Conservation (phyloP, 202 grass and related monocot genomes). For the Cymbopogon flexuosus region DNA sequence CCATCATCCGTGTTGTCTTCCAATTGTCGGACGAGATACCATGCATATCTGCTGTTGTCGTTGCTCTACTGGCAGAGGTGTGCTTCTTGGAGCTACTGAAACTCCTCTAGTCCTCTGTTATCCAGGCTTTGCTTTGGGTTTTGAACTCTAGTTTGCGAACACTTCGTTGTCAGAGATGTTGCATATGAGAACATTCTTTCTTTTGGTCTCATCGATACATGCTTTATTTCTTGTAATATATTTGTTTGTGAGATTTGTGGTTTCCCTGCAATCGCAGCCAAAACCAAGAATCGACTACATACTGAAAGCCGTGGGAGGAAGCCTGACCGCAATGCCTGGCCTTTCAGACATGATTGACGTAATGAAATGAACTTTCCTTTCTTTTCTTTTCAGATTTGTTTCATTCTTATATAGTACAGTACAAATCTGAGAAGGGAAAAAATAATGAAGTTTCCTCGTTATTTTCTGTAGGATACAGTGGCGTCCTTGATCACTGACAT, state of each 20-base stretch:
- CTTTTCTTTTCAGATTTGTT: neutral
- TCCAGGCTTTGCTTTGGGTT: neutral
- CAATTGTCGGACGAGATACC: conserved; percentile 92
- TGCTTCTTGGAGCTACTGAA: conserved; percentile 12
- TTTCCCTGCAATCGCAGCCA: conserved; percentile 51
- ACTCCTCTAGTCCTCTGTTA: neutral
- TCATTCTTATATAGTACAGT: neutral
- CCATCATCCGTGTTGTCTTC: conserved; percentile 79
- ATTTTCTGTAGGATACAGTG: conserved; percentile 66
- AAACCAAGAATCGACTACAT: conserved; percentile 93
- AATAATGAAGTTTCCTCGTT: neutral
- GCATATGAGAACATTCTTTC: neutral
- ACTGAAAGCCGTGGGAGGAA: conserved; percentile 91
- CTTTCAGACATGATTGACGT: conserved; percentile 98
- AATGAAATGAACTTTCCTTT: conserved; percentile 9
- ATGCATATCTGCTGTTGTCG: conserved; percentile 81
- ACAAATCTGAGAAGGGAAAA: neutral
- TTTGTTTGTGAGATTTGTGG: neutral
- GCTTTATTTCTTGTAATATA: neutral
- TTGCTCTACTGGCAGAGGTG: conserved; percentile 88
- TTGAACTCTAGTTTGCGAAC: neutral
- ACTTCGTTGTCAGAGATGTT: neutral
- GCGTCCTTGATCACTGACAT: conserved; percentile 81
- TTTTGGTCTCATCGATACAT: neutral
- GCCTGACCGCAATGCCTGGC: conserved; percentile 88